phyloP scores from a whole-genome alignment of 352 stramenopile species.

The Phytophthora nicotianae region DNA sequence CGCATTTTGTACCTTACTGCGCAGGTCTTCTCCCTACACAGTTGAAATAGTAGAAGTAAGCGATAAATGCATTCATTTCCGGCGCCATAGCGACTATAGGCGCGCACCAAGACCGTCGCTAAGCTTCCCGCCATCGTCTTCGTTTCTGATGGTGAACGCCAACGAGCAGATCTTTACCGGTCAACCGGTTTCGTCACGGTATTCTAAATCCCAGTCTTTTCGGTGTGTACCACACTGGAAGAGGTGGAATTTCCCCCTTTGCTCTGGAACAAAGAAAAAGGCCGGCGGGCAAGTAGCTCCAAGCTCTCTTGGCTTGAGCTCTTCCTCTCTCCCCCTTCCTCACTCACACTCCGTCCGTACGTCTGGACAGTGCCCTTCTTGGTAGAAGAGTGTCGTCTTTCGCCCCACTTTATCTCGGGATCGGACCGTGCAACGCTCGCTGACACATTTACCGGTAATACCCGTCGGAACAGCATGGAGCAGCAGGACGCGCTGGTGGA shows the following conservation, averaged over 20 bases:
- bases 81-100: background rate
- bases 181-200: background rate
- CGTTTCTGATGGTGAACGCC: background rate
- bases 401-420: conserved; percentile 29
- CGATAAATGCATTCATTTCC: background rate
- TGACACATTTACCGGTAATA: conserved; percentile 2
- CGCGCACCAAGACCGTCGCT: conserved; percentile 58
- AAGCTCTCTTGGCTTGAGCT: background rate
- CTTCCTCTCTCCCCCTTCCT: conserved; percentile 6
- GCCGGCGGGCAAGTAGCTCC: background rate
- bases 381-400: conserved; percentile 23
- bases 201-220: conserved; percentile 1
- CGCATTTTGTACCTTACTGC: conserved; percentile 70
- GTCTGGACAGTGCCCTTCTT: conserved; percentile 7
- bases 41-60: background rate
- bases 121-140: conserved; percentile 34
- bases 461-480: conserved; percentile 40
- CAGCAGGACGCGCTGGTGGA: conserved; percentile 74
- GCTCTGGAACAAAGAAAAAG: conserved; percentile 2
- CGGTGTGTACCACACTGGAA: background rate
- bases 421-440: conserved; percentile 25
- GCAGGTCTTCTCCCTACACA: conserved; percentile 60
- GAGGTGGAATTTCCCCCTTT: conserved; percentile 2
- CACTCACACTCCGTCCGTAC: conserved; percentile 1
- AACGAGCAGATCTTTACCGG: background rate